Evolutionary conservation across 2,329 filamentous ascomycete species (phyloP).

Genomic region (Balansia obtecta): DNA sequence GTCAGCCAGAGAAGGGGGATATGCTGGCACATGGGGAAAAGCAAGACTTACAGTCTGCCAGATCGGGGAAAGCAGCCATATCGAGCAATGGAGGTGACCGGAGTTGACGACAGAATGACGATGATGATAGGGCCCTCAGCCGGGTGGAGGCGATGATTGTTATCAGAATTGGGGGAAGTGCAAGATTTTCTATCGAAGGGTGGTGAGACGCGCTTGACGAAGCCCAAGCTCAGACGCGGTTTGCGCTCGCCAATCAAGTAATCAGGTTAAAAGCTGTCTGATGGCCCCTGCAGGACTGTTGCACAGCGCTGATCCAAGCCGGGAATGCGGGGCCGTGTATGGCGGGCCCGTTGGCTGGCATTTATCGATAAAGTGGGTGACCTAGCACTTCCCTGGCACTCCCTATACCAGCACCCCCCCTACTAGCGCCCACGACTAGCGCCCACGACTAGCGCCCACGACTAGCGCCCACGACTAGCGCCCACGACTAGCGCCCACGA

Average conservation of each 20-base stretch:
- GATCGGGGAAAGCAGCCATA: conserved; percentile 19
- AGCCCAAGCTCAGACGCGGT: conserved; percentile 9
- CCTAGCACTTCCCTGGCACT: neutral
- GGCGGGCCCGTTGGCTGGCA: neutral
- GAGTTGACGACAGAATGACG: neutral
- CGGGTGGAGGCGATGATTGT: neutral
- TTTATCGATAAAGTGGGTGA: neutral
- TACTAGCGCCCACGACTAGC: too few relatives aligned
- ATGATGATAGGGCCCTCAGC: neutral
- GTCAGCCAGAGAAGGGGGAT: neutral
- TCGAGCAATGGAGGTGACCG: neutral
- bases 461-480: too few relatives aligned
- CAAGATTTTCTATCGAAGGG: neutral
- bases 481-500: too few relatives aligned
- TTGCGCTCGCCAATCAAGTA: conserved; percentile 14
- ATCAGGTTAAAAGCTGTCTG: conserved; percentile 15
- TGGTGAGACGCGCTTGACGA: conserved; percentile 6
- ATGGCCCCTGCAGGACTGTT: too few relatives aligned
- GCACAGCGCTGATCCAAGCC: neutral
- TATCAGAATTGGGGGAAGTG: neutral
- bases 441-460: too few relatives aligned
- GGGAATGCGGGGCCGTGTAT: conserved; percentile 6
- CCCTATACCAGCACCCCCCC: too few relatives aligned
- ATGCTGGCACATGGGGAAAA: neutral
- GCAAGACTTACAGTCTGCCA: conserved; percentile 21